phyloP scores from a whole-genome alignment of 116 monocot species.

The Phalaenopsis hybrid region DNA sequence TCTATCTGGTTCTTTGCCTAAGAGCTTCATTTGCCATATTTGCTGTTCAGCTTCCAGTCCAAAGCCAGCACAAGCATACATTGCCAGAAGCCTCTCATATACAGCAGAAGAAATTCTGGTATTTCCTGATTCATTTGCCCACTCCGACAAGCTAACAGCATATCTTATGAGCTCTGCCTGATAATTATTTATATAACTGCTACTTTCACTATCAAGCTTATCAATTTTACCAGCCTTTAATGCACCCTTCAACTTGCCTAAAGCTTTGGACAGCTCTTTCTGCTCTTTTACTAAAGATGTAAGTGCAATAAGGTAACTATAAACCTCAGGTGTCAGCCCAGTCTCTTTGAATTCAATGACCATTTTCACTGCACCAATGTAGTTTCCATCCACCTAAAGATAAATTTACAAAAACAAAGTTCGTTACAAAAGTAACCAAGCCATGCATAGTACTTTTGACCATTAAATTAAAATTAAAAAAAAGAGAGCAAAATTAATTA shows the following conservation, averaged over 20 bases:
- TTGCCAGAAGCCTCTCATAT: slow-evolving; percentile 81
- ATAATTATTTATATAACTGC: slow-evolving; percentile 37
- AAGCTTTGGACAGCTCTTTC: slow-evolving; percentile 77
- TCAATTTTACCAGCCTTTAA: slow-evolving; percentile 31
- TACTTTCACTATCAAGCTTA: slow-evolving; percentile 37
- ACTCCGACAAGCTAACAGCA: slow-evolving; percentile 46
- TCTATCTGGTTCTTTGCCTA: slow-evolving; percentile 62
- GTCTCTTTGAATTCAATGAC: slow-evolving; percentile 70
- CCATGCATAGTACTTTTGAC: neutral
- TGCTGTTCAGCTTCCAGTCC: slow-evolving; percentile 74
- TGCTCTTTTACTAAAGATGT: slow-evolving; percentile 95
- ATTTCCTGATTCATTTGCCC: slow-evolving; percentile 61
- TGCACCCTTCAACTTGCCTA: slow-evolving; percentile 48
- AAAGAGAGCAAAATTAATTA: too few species aligned
- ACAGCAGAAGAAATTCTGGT: slow-evolving; percentile 32
- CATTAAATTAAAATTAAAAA: too few species aligned
- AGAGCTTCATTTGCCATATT: slow-evolving; percentile 74
- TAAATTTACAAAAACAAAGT: neutral
- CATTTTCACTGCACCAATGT: slow-evolving; percentile 58
- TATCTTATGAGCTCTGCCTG: slow-evolving; percentile 54
- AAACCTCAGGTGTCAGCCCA: slow-evolving; percentile 62
- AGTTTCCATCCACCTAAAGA: slow-evolving; percentile 75
- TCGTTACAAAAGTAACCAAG: neutral
- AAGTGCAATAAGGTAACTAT: slow-evolving; percentile 78
- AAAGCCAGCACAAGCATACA: slow-evolving; percentile 75